These are phyloP conservation scores for Tricholoma matsutake DNA, from an alignment of 768 basidiomycete species.

Conservation along the genomic window DNA sequence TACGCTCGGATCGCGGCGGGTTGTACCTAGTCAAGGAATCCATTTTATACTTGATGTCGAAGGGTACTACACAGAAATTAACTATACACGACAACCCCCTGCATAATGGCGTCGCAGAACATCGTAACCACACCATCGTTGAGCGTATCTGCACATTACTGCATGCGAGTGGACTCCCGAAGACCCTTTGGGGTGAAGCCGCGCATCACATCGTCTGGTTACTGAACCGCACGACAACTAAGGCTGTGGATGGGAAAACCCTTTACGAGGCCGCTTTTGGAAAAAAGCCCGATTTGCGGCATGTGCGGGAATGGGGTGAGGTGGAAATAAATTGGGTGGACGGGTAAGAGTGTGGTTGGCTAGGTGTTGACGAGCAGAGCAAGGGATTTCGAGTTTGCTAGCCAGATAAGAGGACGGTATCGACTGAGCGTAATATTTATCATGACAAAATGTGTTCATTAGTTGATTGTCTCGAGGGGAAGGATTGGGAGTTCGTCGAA, in stretches of 20 bases:
- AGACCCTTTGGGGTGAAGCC: conserved; percentile 37
- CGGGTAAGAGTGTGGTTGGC: conserved; percentile 14
- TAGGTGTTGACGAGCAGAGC: conserved; percentile 1
- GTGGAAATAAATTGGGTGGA: conserved; percentile 23
- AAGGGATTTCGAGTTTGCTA: neutral
- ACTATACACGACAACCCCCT: too few species aligned
- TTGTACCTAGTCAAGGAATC: too few species aligned
- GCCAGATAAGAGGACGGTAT: neutral
- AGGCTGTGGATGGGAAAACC: conserved; percentile 26
- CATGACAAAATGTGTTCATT: conserved; percentile 11
- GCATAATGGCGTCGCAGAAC: conserved; percentile 35
- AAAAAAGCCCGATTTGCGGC: too few species aligned
- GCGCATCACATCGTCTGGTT: conserved; percentile 4
- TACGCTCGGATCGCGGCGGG: too few species aligned
- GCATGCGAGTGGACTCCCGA: conserved; percentile 31
- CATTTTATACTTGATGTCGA: too few species aligned
- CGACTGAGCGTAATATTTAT: conserved; percentile 27
- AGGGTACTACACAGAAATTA: too few species aligned
- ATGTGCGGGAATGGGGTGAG: neutral
- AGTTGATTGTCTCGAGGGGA: conserved; percentile 23
- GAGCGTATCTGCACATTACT: conserved; percentile 35
- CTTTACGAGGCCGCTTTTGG: too few species aligned
- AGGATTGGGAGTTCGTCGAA: conserved; percentile 17
- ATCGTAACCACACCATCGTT: conserved; percentile 33
- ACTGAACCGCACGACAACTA: neutral